Conservation (phyloP, 2,329 filamentous ascomycete species). For the Tolypocladium sp. region DNA sequence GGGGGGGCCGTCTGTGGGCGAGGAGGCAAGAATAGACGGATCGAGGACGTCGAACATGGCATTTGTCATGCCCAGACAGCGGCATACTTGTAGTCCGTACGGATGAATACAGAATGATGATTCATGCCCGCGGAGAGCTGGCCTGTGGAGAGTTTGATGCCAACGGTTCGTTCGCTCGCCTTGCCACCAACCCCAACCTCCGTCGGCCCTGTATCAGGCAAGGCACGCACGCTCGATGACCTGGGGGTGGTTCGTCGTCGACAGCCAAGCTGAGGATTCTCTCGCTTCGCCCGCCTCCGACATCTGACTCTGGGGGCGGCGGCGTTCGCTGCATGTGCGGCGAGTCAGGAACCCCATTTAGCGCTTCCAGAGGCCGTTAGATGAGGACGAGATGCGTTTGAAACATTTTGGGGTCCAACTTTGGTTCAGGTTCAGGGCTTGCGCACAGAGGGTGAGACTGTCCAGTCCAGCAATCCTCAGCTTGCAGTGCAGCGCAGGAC, state of each 20-base stretch:
- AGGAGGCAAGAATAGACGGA: neutral
- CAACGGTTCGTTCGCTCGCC: neutral
- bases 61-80: neutral
- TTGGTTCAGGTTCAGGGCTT: neutral
- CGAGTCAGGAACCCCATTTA: neutral
- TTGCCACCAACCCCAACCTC: neutral
- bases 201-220: neutral
- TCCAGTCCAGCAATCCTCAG: neutral
- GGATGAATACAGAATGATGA: neutral
- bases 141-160: neutral
- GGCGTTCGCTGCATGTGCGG: neutral
- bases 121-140: neutral
- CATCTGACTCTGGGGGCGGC: neutral
- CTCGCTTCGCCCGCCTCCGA: neutral
- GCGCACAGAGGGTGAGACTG: neutral
- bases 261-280: neutral
- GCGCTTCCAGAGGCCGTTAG: neutral
- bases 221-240: neutral
- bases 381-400: neutral
- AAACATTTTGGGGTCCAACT: neutral
- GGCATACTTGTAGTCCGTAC: neutral
- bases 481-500: neutral
- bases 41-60: neutral
- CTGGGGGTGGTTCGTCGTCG: neutral
- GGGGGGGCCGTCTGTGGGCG: neutral